Evolutionary conservation across 768 basidiomycete genomes (phyloP), one percentile per base, ranked within the genome.

Genomic region (Dioszegia crocea): DNA sequence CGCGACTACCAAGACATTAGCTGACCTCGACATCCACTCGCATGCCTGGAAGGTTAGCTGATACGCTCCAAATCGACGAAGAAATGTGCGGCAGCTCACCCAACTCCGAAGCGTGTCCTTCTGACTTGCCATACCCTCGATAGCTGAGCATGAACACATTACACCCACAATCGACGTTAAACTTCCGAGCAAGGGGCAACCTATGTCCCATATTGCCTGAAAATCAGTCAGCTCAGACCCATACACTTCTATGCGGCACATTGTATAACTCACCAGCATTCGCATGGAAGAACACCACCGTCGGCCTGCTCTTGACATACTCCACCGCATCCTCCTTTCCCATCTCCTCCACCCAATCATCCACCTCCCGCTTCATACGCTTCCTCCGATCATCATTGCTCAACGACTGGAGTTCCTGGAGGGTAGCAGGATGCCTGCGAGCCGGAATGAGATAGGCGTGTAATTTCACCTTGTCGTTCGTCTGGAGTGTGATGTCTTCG

Each of bases 91-190:
- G 16, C 27, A 31, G 61, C 78, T 49, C 55, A 87, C 91, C 90
- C 75, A 84, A 83, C 75, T 96, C 91, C 17, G 86, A 89, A 0
- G 92, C 89, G 0, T 82, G 82, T 1, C 94, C 94, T 65, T 92
- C 88, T 0, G 89, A 92, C 26, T 80, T 82, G 2, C 93, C 94
- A 70, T 98, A 89, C 88, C 92, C 92, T 70, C 94, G 80, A 73
- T 99, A 99, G 47, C 88, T 91, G 59, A 94, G 79, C 87, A 97
- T 91, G 39, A 98, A 79, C 2, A 96, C 91, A 71, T 98, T 97
- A 76, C 91, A 96, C 16, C 89, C 82, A 84, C 91, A 85, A 69
- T 84, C 84, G 46, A 84, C 77, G 70, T 83, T 89, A 72, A 97
- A 94, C 31, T 90, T 83, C 49, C 83, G 83, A 0, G 88, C 93